phyloP scores from a whole-genome alignment of 331 rosid species.

The Dryas integrifolia region DNA sequence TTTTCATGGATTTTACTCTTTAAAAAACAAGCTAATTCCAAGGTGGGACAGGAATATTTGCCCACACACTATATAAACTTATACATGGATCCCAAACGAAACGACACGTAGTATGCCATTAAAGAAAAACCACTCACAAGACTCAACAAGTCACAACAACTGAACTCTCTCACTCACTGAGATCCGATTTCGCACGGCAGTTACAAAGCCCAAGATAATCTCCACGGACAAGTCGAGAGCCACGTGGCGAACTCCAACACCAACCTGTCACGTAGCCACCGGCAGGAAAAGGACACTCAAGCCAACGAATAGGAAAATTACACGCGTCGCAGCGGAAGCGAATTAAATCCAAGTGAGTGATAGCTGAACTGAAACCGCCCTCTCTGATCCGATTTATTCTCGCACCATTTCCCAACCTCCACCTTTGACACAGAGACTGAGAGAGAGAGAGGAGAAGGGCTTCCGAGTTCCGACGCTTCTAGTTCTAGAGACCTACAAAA shows the following conservation, averaged over 20 bases:
- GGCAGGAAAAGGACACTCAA: neutral
- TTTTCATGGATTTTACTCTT: no score
- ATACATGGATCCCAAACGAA: no score
- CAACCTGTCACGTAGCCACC: neutral
- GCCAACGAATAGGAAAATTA: neutral
- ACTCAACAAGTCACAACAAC: no score
- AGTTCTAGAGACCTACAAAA: neutral
- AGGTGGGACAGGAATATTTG: no score
- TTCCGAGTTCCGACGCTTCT: no score
- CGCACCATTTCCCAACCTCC: conserved; percentile 3
- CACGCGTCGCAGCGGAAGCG: neutral
- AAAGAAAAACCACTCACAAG: no score
- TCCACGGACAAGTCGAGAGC: neutral
- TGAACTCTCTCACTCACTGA: neutral
- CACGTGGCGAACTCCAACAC: neutral
- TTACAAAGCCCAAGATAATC: neutral
- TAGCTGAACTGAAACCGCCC: neutral
- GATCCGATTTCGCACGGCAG: neutral
- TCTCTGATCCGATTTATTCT: neutral
- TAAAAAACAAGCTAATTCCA: no score
- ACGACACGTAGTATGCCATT: no score
- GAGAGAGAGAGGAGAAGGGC: neutral
- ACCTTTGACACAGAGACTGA: neutral
- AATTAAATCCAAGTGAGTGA: neutral
- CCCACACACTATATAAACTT: no score